Evolutionary conservation across 192 early-diverging fungal species (phyloP).

Genomic region (Ambispora gerdemannii): DNA sequence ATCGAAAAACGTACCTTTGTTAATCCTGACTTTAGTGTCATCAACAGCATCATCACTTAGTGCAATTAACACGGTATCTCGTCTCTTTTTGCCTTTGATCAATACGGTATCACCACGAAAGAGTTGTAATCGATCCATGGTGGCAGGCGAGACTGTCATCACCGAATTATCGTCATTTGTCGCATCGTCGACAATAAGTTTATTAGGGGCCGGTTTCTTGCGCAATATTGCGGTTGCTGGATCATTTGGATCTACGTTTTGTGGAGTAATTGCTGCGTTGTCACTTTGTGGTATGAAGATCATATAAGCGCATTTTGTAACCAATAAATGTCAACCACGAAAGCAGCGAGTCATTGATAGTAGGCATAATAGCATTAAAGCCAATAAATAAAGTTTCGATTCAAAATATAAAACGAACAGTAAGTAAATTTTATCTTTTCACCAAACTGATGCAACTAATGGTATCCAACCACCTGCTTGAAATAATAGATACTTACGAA

Average conservation of each 20-base stretch:
- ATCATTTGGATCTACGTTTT: conserved; percentile 65
- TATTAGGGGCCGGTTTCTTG: conserved; percentile 95
- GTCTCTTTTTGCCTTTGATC: conserved; percentile 97
- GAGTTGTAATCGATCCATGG: conserved; percentile 87
- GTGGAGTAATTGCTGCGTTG: conserved; percentile 52
- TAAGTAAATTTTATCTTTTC: neutral
- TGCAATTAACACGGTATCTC: conserved; percentile 94
- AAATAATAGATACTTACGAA: conserved; percentile 1
- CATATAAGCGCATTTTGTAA: neutral
- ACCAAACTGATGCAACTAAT: neutral
- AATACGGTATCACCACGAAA: conserved; percentile 96
- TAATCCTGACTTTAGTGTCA: conserved; percentile 88
- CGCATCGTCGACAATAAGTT: conserved; percentile 97
- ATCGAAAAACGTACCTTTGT: conserved; percentile 59
- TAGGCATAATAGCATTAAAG: neutral
- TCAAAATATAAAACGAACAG: neutral
- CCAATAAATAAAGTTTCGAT: neutral
- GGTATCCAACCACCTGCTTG: neutral
- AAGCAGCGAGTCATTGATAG: too few relatives aligned
- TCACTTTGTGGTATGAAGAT: conserved; percentile 33
- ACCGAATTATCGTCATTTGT: conserved; percentile 98
- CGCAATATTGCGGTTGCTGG: conserved; percentile 93
- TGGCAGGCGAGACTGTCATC: conserved; percentile 79
- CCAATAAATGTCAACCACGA: neutral
- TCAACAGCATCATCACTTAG: conserved; percentile 90